Base-by-base conservation (phyloP, 1,284 basidiomycete genomes). In the Cystobasidium sp. region DNA sequence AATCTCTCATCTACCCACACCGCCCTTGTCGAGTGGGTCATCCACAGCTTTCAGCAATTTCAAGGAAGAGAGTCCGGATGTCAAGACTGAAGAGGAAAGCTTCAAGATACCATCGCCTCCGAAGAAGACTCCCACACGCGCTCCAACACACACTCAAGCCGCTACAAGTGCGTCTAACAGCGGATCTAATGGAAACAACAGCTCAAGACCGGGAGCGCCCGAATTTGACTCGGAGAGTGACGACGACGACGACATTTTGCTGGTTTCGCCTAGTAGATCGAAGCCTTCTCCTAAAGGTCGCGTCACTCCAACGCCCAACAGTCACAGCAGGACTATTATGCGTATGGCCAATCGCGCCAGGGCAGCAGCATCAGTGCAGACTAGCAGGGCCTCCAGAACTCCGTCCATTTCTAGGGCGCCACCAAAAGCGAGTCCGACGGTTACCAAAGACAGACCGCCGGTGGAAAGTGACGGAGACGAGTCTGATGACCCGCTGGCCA, bases 91-190 rank as follows among this genome's bases (percentile, higher is more conserved):
- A 44, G 49, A 66, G 43, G 66, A 68, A 1, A 39, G 43, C 9
- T 68, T 59, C 66, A 68, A 68, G 58, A 53, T 53, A 43, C 66
- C 66, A 12, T 44, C 43, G 22, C 52, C 46, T n/a, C 66, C 51
- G 16, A 52, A 22, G 51, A 61, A 61, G 53, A 63, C 51, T 14
- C 24, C 22, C 49, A 53, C 8, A 20, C n/a, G 61, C 20, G 47
- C 6, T 37, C 61, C 61, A 14, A 14, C 14, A 20, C 16, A 3
- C 3, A 51, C 47, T 16, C 16, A 51, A 51, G 20, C 47, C 16
- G 14, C 14, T 16, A 14, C 20, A 51, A 51, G 47, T 3, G 20
- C 20, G 47, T 51, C 14, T 51, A 10, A 37, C 44, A 63, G 20
- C 9, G 24, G 44, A 47, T 4, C 14, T 31, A 59, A 14, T 1